Evolutionary conservation across 2,329 filamentous ascomycete genomes (phyloP).

Genomic region (Gnomoniopsis sp.): DNA sequence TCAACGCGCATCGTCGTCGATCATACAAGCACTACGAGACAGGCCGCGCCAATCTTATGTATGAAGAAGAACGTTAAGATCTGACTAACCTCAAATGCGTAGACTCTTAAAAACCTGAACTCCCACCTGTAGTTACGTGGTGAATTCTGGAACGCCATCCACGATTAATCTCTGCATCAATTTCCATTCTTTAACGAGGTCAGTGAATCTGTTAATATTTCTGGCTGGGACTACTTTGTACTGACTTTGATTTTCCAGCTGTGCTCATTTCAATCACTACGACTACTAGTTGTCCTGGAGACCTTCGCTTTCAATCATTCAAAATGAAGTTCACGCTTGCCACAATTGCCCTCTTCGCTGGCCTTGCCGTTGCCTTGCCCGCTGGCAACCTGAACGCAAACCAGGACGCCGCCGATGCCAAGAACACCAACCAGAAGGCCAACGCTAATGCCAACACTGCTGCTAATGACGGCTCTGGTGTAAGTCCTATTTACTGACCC

Average conservation of each 20-base stretch:
- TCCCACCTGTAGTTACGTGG: not conserved
- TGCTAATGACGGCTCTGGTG: slow-evolving; percentile 6
- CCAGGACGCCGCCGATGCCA: not conserved
- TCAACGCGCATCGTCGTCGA: not conserved
- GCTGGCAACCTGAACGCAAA: slow-evolving; percentile 2
- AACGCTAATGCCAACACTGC: slow-evolving; percentile 1
- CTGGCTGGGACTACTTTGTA: not conserved
- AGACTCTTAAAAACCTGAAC: not conserved
- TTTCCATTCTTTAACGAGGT: slow-evolving; percentile 12
- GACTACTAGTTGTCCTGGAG: not conserved
- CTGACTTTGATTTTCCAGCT: not conserved
- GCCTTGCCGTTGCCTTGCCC: slow-evolving; percentile 9
- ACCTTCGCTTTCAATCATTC: not conserved
- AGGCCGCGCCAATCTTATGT: not conserved
- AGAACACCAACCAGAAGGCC: not conserved
- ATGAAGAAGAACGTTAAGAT: not conserved
- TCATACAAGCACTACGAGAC: slow-evolving; percentile 10
- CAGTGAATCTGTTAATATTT: not conserved
- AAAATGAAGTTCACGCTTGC: slow-evolving; percentile 14
- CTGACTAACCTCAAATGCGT: not conserved
- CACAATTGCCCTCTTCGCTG: slow-evolving; percentile 9
- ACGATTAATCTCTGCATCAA: not conserved
- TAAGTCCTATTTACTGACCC: no score
- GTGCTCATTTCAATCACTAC: slow-evolving; percentile 12
- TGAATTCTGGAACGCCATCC: not conserved